Conservation (phyloP, 768 basidiomycete species). For the Tylopilus vinaceipallidus region DNA sequence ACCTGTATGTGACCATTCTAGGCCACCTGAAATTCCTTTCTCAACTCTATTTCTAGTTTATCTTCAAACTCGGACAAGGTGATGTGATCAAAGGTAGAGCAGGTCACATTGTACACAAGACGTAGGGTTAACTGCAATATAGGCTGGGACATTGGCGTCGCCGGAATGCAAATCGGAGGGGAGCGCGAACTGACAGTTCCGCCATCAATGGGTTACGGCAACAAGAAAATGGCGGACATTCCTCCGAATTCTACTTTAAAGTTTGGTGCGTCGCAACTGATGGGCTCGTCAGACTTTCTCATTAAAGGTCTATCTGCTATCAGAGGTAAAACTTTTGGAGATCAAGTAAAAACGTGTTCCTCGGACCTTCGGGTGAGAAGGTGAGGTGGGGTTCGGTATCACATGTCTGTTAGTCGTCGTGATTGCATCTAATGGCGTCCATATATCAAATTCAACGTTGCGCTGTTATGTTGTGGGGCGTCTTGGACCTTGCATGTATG, state of each 20-base stretch:
- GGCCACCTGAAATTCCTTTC: constrained; percentile 1
- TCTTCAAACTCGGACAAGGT: constrained; percentile 77
- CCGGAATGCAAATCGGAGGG: constrained; percentile 89
- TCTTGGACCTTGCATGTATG: constrained; percentile 20
- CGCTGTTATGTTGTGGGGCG: constrained; percentile 14
- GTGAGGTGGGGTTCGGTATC: constrained; percentile 8
- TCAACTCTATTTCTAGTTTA: constrained; percentile 45
- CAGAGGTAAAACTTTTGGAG: constrained; percentile 72
- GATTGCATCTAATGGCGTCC: constrained; percentile 10
- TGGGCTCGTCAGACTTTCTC: not conserved
- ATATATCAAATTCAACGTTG: constrained; percentile 31
- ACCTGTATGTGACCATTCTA: constrained; percentile 54
- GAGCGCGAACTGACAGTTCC: constrained; percentile 82
- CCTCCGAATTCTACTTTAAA: constrained; percentile 78
- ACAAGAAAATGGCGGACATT: constrained; percentile 55
- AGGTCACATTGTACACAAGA: not conserved
- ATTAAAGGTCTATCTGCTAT: constrained; percentile 12
- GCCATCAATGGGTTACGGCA: constrained; percentile 69
- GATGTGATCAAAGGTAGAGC: constrained; percentile 86
- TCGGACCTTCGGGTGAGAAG: constrained; percentile 10
- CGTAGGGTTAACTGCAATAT: constrained; percentile 4
- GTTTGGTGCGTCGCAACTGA: constrained; percentile 58
- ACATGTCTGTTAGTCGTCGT: constrained; percentile 20
- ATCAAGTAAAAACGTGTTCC: constrained; percentile 50
- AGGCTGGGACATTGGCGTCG: constrained; percentile 92